Conservation (phyloP, 805 yeast species). For the Isabelozyma pseudorhagii region DNA sequence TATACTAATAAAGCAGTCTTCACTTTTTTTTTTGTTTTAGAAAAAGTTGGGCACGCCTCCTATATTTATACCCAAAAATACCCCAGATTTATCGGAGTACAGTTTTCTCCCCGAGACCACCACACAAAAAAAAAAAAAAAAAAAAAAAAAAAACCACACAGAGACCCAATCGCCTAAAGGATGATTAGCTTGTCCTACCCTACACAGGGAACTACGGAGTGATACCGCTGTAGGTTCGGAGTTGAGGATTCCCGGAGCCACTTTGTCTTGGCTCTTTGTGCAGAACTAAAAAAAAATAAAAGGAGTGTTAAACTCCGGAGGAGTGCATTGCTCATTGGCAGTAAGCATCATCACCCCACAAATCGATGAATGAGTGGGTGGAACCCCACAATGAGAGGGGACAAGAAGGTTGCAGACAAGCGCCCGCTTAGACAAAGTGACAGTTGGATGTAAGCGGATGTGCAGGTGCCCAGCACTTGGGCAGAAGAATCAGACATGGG, state of each 20-base stretch:
- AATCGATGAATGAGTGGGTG: neutral
- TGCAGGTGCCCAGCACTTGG: no score
- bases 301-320: neutral
- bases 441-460: neutral
- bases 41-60: neutral
- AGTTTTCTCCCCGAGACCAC: neutral
- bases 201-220: neutral
- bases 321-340: neutral
- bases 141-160: neutral
- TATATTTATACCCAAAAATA: neutral
- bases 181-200: neutral
- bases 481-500: no score
- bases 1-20: no score
- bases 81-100: neutral
- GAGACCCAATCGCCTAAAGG: neutral
- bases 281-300: neutral
- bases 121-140: neutral
- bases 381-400: neutral
- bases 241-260: neutral
- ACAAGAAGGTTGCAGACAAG: neutral
- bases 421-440: neutral
- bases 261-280: neutral
- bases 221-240: neutral
- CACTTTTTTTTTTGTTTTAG: no score
- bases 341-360: neutral